Percentiles rank a stretch among this genome's conserved stretches.
These are phyloP conservation scores for Psophocarpus tetragonolobus DNA, from an alignment of 306 rosid genomes.

Conservation along the genomic window DNA sequence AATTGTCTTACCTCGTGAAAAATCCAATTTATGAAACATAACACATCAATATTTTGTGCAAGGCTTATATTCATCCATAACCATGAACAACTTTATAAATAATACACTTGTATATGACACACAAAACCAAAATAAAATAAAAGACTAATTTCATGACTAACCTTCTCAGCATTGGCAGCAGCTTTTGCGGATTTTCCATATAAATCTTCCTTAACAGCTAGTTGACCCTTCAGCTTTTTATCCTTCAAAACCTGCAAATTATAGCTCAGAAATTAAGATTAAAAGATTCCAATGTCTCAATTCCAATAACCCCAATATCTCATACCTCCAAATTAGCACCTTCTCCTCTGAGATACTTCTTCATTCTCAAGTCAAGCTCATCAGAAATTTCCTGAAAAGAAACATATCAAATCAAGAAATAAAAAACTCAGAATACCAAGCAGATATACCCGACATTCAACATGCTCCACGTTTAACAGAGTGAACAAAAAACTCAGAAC, in stretches of 20 bases:
- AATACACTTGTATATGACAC: neutral
- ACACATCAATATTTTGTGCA: neutral
- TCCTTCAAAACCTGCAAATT: slow-evolving; percentile 65
- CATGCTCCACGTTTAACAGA: neutral
- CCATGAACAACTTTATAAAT: neutral
- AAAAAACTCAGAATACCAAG: neutral
- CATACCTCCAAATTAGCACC: slow-evolving; percentile 69
- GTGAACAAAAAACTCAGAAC: neutral
- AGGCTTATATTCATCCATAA: neutral
- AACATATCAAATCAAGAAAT: neutral
- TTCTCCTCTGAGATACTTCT: slow-evolving; percentile 86
- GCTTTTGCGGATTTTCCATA: slow-evolving; percentile 68
- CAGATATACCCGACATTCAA: neutral
- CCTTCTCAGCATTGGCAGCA: slow-evolving; percentile 86
- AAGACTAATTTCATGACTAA: slow-evolving; percentile 20
- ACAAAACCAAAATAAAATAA: neutral
- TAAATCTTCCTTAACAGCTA: slow-evolving; percentile 59
- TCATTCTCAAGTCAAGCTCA: slow-evolving; percentile 56
- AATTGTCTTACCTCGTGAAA: neutral
- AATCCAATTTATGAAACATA: slow-evolving; percentile 17
- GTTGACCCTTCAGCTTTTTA: slow-evolving; percentile 77
- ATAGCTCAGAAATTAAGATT: neutral
- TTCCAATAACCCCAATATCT: neutral
- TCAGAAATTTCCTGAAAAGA: slow-evolving; percentile 53
- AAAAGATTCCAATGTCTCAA: neutral